These are phyloP conservation scores for Venturia nashicola DNA, from an alignment of 2,329 filamentous ascomycete species.

Conservation along the genomic window DNA sequence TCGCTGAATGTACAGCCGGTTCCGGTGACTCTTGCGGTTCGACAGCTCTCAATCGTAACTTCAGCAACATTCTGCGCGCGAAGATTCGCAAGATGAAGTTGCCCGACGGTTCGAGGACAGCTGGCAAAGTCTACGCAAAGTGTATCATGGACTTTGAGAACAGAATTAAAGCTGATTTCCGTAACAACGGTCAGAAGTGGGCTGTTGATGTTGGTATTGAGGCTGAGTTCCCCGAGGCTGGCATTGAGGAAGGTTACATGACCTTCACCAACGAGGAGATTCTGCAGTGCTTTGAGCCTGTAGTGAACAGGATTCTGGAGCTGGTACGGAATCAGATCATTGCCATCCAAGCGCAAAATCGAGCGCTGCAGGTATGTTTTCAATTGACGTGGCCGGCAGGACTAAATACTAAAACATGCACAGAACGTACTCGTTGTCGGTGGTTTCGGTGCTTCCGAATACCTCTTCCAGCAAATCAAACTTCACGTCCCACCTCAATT, in stretches of 20 bases:
- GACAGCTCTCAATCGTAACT: conserved; percentile 95
- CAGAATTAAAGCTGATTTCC: conserved; percentile 98
- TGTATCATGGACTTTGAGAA: conserved; percentile 99
- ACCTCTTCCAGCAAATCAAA: conserved; percentile 99
- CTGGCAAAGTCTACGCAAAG: conserved; percentile 96
- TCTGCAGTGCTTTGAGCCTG: conserved; percentile 95
- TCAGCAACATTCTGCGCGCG: conserved; percentile 91
- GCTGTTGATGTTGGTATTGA: conserved; percentile 98
- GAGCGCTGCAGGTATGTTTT: conserved; percentile 58
- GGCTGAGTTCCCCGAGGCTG: conserved; percentile 92
- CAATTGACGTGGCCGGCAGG: too few relatives aligned
- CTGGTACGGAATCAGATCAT: conserved; percentile 97
- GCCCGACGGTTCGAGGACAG: conserved; percentile 89
- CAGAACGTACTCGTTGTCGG: conserved; percentile 91
- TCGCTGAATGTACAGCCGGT: conserved; percentile 92
- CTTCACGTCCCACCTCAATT: conserved; percentile 96
- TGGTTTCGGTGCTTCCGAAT: conserved; percentile 96
- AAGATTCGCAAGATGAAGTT: conserved; percentile 99
- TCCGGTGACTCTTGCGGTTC: conserved; percentile 97
- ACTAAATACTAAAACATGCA: conserved; percentile 16
- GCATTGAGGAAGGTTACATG: conserved; percentile 99
- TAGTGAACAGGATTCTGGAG: conserved; percentile 93
- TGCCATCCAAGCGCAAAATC: conserved; percentile 94
- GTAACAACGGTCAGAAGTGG: conserved; percentile 98
- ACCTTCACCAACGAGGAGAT: conserved; percentile 99